phyloP scores from a whole-genome alignment of 805 yeast species.

The Lipomyces oligophaga region DNA sequence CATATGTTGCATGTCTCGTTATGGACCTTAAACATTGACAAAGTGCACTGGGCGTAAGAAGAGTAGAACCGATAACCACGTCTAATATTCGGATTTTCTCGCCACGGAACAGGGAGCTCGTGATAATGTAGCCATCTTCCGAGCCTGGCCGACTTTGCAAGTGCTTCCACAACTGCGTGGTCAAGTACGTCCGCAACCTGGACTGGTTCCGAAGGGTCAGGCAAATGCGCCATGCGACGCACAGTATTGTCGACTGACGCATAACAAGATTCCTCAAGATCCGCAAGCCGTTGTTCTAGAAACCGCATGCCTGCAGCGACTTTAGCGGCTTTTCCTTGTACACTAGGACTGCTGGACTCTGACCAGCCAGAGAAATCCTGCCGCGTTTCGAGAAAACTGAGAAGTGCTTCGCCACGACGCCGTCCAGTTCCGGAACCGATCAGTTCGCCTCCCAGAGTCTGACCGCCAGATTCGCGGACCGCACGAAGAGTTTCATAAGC shows the following conservation, averaged over 20 bases:
- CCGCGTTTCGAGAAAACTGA: slow-evolving; percentile 33
- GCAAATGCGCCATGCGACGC: background rate
- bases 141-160: slow-evolving; percentile 37
- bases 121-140: slow-evolving; percentile 61
- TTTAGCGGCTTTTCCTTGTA: no score
- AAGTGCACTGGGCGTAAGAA: slow-evolving; percentile 55
- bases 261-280: slow-evolving; percentile 36
- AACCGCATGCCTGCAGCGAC: slow-evolving; percentile 34
- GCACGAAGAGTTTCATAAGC: slow-evolving; percentile 33
- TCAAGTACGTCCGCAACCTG: slow-evolving; percentile 23
- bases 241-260: slow-evolving; percentile 16
- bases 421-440: slow-evolving; percentile 36
- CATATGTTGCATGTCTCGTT: slow-evolving; percentile 92
- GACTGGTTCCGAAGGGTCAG: slow-evolving; percentile 2
- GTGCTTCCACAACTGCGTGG: slow-evolving; percentile 22
- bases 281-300: slow-evolving; percentile 36
- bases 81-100: slow-evolving; percentile 82
- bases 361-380: slow-evolving; percentile 24
- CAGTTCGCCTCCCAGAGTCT: slow-evolving; percentile 33
- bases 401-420: slow-evolving; percentile 36
- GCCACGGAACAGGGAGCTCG: slow-evolving; percentile 88
- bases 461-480: slow-evolving; percentile 32
- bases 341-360: slow-evolving; percentile 28
- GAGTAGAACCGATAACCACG: slow-evolving; percentile 81
- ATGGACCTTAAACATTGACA: slow-evolving; percentile 61